Base-by-base conservation (phyloP, 2,329 filamentous ascomycete genomes). In the Aspergillus oerlinghausenensis region DNA sequence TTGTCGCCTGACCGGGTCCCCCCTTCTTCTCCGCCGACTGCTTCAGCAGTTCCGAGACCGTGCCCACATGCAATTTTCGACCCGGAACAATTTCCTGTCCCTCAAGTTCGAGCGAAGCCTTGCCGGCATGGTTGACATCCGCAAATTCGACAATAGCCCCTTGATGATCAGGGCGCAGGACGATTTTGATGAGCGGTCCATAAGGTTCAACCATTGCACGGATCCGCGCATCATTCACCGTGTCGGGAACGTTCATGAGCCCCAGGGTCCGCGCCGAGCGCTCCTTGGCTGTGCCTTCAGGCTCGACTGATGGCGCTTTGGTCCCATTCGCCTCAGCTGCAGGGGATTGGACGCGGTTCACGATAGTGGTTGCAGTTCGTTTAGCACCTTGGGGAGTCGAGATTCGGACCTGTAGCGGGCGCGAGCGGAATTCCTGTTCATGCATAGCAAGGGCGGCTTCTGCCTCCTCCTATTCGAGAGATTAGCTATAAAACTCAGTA, bases 181-280 rank as follows among this genome's bases (percentile, higher is more conserved):
- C 81, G 3, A 97, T 80, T 71, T 92, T 93, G 61, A 87, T 80
- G 25, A 97, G 80, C 1, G 81, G 73, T 0, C 91, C 92, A 48
- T 87, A 81, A 1, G 85, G 82, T 64, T 91, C 88, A 8, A 89
- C 85, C 2, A 95, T 77, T 0, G 86, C 81, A 48, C 84, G 84
- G 54, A 99, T 84, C 29, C 92, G 90, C 1, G 89, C 85, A 67
- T 96, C 90, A 62, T 95, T 97, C 66, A 97, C 85, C 0, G 92
- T 97, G 68, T 97, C 94, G 0, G 94, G 91, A 1, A 99, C 79
- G 60, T 92, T 88, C 75, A 97, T 84, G 28, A 99, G 78, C 9
- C 88, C 88, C 51, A 97, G 81, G 0, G 90, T 94, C 52, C 91
- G 86, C 51, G 86, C 84, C 29, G 79, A 80, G 7, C 76, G 73